Percentiles rank a stretch among this genome's conserved stretches.
These are phyloP conservation scores for Leccinum ochraceum DNA, from an alignment of 768 basidiomycete species.

Conservation along the genomic window DNA sequence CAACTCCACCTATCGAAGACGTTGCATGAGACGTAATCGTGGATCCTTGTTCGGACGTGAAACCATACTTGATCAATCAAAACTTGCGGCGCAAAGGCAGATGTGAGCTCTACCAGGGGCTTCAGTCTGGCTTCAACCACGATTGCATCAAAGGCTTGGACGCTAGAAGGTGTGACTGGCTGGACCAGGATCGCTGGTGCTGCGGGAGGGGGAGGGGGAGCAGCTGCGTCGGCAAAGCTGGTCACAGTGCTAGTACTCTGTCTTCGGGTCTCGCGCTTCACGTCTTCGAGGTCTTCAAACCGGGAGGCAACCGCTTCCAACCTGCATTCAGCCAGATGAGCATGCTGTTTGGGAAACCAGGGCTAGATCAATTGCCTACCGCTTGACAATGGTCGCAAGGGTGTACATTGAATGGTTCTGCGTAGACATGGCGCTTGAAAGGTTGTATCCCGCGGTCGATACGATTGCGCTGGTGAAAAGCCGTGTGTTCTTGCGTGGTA, in stretches of 20 bases:
- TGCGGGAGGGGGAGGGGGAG: slow-evolving; percentile 35
- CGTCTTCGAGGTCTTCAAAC: slow-evolving; percentile 87
- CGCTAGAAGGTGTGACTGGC: slow-evolving; percentile 53
- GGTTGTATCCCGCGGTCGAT: neutral
- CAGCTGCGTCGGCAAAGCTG: slow-evolving; percentile 21
- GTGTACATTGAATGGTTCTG: slow-evolving; percentile 56
- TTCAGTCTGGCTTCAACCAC: slow-evolving; percentile 75
- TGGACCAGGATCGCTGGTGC: slow-evolving; percentile 39
- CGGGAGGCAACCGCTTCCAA: slow-evolving; percentile 93
- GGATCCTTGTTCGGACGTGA: neutral
- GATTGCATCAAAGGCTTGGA: slow-evolving; percentile 71
- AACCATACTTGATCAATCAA: slow-evolving; percentile 76
- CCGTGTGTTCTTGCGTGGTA: neutral
- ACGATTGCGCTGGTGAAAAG: neutral
- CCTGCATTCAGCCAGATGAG: slow-evolving; percentile 40
- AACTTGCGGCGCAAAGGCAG: slow-evolving; percentile 63
- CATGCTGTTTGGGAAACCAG: slow-evolving; percentile 6
- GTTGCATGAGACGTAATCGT: slow-evolving; percentile 6
- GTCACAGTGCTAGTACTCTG: slow-evolving; percentile 35
- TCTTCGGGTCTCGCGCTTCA: slow-evolving; percentile 26
- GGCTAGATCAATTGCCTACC: slow-evolving; percentile 44
- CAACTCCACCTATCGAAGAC: slow-evolving; percentile 55
- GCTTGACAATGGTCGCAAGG: slow-evolving; percentile 80
- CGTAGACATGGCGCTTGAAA: slow-evolving; percentile 23
- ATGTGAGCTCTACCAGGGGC: slow-evolving; percentile 72